Conservation (phyloP, 164 flowering plant species). For the Tetracentron sinense region DNA sequence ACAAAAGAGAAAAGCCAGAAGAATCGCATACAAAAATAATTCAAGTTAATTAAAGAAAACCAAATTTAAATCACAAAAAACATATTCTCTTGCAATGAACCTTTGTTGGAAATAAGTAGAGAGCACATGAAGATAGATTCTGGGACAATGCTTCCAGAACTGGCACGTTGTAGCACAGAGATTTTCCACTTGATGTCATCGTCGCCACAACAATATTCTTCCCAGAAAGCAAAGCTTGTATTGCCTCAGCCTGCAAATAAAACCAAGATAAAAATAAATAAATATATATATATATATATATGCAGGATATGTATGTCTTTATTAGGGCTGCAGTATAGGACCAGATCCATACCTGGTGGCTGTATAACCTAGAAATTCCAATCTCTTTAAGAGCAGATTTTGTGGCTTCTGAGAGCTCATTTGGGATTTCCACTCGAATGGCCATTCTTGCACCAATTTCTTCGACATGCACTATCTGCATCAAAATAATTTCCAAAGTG, state of each 20-base stretch:
- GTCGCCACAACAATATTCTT: slow-evolving; percentile 87
- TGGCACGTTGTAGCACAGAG: slow-evolving; percentile 93
- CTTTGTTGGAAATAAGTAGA: slow-evolving; percentile 97
- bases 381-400: slow-evolving; percentile 48
- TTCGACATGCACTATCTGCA: slow-evolving; percentile 84
- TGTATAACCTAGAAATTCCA: slow-evolving; percentile 66
- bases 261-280: neutral
- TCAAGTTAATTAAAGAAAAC: neutral
- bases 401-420: slow-evolving; percentile 46
- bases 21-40: neutral
- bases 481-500: slow-evolving; percentile 1
- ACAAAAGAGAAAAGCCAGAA: neutral
- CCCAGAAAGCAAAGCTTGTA: slow-evolving; percentile 66
- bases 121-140: slow-evolving; percentile 57
- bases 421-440: slow-evolving; percentile 51
- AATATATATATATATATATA: too few species aligned
- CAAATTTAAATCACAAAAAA: neutral
- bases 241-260: slow-evolving; percentile 66
- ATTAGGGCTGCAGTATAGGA: slow-evolving; percentile 2
- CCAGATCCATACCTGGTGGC: slow-evolving; percentile 71
- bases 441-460: slow-evolving; percentile 62
- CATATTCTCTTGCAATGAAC: slow-evolving; percentile 25
- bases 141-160: slow-evolving; percentile 71
- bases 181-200: slow-evolving; percentile 96
- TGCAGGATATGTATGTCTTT: neutral